phyloP scores from a whole-genome alignment of 2,329 filamentous ascomycete genomes.

The Hysterium pulicare region DNA sequence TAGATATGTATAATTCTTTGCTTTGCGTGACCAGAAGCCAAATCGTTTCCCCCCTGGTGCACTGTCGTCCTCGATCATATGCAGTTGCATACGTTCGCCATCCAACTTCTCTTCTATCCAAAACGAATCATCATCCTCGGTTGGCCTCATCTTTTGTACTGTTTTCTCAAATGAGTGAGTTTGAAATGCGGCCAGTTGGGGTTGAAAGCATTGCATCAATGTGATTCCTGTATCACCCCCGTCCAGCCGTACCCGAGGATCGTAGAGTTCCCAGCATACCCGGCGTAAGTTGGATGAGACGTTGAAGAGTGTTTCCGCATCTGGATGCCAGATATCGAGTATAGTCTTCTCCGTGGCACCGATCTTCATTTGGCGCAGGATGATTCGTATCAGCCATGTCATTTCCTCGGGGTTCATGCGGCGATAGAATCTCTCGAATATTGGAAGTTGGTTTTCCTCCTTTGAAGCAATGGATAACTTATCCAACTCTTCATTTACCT shows the following conservation, averaged over 20 bases:
- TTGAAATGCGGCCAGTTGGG: conserved; percentile 90
- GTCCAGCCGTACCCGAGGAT: conserved; percentile 69
- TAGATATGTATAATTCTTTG: conserved; percentile 92
- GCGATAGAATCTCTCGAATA: conserved; percentile 81
- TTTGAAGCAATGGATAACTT: conserved; percentile 69
- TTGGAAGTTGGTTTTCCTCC: conserved; percentile 78
- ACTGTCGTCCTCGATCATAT: conserved; percentile 72
- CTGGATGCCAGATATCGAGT: conserved; percentile 62
- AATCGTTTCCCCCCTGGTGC: conserved; percentile 70
- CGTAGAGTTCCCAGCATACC: conserved; percentile 90
- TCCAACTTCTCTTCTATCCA: conserved; percentile 99
- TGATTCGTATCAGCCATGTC: conserved; percentile 91
- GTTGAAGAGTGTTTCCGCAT: conserved; percentile 64
- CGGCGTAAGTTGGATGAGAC: conserved; percentile 85
- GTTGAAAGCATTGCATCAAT: conserved; percentile 94
- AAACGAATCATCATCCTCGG: conserved; percentile 70
- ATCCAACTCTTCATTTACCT: conserved; percentile 86
- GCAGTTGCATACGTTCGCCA: conserved; percentile 94
- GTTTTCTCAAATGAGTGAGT: conserved; percentile 78
- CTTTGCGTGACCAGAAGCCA: conserved; percentile 91
- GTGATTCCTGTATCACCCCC: conserved; percentile 70
- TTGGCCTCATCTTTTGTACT: conserved; percentile 64
- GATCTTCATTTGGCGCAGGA: conserved; percentile 74
- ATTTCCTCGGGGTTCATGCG: conserved; percentile 92
- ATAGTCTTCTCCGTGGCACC: conserved; percentile 85